Evolutionary conservation across 331 rosid species (phyloP), one percentile per base, ranked within the genome.

Genomic region (Cucumis variabilis): DNA sequence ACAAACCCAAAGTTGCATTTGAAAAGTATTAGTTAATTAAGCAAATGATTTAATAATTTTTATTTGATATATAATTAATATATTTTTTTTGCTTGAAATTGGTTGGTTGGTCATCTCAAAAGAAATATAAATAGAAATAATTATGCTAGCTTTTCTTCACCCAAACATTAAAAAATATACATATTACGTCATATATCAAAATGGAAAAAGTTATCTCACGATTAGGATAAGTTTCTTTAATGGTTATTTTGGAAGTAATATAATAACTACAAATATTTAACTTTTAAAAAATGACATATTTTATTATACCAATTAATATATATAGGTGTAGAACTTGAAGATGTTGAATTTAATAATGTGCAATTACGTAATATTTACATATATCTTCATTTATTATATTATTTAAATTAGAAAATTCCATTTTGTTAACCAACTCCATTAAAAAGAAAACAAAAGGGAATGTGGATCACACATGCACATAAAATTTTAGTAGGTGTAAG

Each of bases 51-150:
- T 37, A 37, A 37, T 37, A 37, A 37, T 37, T 37, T 37, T 37
- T 37, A 37, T 37, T 37, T 37, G 44, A 37, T 37, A 37, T 37
- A 37, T 37, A 37, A 37, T 37, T 37, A 37, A 37, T 37, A 37
- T 50, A 24, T 50, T 50, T 21, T 1, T 50, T 51, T 78, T 24
- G 21, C 41, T 78, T 50, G 41, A 51, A 41, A 28, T 77, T 77
- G 63, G 83, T 51, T 78, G 83, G 66, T 24, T 78, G 66, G 83
- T 75, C 62, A 75, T 46, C 82, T 75, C 20, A 62, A 44, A 20
- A 7, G 17, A 75, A 75, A 19, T 17, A 37, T 30, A 44, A 75
- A 19, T 17, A 37, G 60, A 44, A 75, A 75, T 19, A 8, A 72
- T 77, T 76, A 13, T 46, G 30, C 24, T 2, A 78, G 10, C 65